These are phyloP conservation scores for Oryza glaberrima DNA, from an alignment of 176 grass and related monocot species.

Conservation along the genomic window DNA sequence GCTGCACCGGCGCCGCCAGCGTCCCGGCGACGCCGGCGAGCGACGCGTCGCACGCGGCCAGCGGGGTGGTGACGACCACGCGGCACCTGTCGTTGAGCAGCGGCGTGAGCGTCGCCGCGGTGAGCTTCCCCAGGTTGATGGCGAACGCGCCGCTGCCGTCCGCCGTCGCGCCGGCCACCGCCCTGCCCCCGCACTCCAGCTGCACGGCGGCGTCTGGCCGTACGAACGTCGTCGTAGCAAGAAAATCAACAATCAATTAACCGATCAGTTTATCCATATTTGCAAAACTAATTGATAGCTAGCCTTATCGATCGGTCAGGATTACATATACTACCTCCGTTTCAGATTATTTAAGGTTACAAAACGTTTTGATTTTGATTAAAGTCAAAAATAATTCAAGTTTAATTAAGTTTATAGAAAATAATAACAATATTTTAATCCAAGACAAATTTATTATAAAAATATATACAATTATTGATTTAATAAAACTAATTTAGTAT, in stretches of 20 bases:
- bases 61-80: constrained; percentile 42
- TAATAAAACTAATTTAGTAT: too few relatives aligned
- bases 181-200: constrained; percentile 40
- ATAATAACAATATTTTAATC: too few relatives aligned
- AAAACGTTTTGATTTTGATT: too few relatives aligned
- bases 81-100: constrained; percentile 24
- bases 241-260: neutral
- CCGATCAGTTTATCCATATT: neutral
- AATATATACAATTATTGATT: too few relatives aligned
- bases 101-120: neutral
- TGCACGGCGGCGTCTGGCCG: constrained; percentile 53
- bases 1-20: constrained; percentile 49
- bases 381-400: too few relatives aligned
- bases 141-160: constrained; percentile 43
- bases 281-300: too few relatives aligned
- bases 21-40: constrained; percentile 40
- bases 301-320: too few relatives aligned
- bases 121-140: neutral
- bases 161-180: constrained; percentile 38
- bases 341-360: too few relatives aligned
- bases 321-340: too few relatives aligned
- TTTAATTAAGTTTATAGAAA: too few relatives aligned
- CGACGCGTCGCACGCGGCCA: constrained; percentile 46
- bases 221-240: too few relatives aligned
- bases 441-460: too few relatives aligned